Evolutionary conservation across 78 protist genomes (phyloP).

Genomic region (Polysphondylium violaceum): DNA sequence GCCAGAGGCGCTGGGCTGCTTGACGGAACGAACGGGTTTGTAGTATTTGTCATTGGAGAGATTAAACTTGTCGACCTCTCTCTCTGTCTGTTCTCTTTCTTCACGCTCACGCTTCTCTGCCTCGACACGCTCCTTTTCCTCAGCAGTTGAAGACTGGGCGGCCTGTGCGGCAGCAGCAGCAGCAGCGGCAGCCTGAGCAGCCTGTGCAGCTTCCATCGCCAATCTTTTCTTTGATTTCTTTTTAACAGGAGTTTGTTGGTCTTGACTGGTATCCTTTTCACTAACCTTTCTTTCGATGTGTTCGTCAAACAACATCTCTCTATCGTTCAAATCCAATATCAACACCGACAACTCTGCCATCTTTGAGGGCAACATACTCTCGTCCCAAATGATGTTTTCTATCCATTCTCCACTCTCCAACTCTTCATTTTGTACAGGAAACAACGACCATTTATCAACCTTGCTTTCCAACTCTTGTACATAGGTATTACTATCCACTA

Average conservation of each 20-base stretch:
- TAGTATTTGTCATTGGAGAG: constrained; percentile 81
- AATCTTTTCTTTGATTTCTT: constrained; percentile 37
- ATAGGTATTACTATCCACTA: neutral
- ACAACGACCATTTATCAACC: constrained; percentile 60
- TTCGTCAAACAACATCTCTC: constrained; percentile 57
- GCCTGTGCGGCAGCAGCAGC: constrained; percentile 31
- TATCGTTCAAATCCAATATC: constrained; percentile 72
- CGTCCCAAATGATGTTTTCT: constrained; percentile 81
- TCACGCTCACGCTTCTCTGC: constrained; percentile 27
- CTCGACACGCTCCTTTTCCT: constrained; percentile 21
- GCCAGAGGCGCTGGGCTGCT: constrained; percentile 31
- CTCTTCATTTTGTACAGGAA: constrained; percentile 41
- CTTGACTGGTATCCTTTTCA: neutral
- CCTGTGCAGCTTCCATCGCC: constrained; percentile 1
- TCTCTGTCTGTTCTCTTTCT: constrained; percentile 32
- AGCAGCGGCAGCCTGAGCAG: constrained; percentile 12
- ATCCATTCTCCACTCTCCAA: constrained; percentile 71
- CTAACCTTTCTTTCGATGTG: constrained; percentile 30
- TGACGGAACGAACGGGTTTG: neutral
- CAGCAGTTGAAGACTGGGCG: neutral
- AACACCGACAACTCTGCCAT: constrained; percentile 2
- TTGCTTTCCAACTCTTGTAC: neutral
- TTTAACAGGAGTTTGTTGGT: constrained; percentile 21
- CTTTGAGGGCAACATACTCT: constrained; percentile 23
- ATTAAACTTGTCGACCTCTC: constrained; percentile 62